Percentiles rank a stretch among this genome's conserved stretches.
Evolutionary conservation across 495 filamentous ascomycete genomes (phyloP).

Genomic region (Hypomontagnella submonticulosa): DNA sequence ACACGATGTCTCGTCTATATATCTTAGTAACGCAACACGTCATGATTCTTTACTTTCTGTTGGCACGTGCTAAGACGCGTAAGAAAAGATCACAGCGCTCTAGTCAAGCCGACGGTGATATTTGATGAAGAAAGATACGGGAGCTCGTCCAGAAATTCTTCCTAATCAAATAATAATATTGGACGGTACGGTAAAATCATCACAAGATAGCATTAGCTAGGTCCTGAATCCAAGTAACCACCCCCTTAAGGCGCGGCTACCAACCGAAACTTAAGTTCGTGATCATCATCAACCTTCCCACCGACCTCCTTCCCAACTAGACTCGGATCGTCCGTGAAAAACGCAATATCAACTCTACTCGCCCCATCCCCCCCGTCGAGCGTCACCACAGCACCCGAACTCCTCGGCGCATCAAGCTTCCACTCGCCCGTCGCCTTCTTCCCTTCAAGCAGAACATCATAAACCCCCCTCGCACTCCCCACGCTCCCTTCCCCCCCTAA

Average conservation of each 20-base stretch:
- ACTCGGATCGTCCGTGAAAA: conserved; percentile 33
- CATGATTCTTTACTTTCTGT: no score
- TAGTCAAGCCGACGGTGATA: no score
- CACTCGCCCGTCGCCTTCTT: background rate
- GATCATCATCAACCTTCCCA: conserved; percentile 25
- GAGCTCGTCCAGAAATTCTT: no score
- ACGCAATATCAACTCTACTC: conserved; percentile 11
- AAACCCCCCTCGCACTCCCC: conserved; percentile 38
- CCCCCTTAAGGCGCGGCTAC: conserved; percentile 10
- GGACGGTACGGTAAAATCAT: no score
- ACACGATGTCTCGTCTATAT: no score
- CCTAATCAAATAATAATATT: no score
- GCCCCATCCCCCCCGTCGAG: background rate
- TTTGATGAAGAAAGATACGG: no score
- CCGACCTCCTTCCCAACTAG: conserved; percentile 28
- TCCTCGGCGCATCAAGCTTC: conserved; percentile 4
- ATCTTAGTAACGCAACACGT: no score
- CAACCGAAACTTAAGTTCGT: conserved; percentile 23
- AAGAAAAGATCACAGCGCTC: no score
- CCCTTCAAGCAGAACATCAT: conserved; percentile 44
- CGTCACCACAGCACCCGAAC: conserved; percentile 5
- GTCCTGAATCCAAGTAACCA: background rate
- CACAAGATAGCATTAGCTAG: no score
- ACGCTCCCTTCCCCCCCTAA: conserved; percentile 38
- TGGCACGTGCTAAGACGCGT: no score